Base-by-base conservation (phyloP, 495 filamentous ascomycete species). In the Penicillium chermesinum region DNA sequence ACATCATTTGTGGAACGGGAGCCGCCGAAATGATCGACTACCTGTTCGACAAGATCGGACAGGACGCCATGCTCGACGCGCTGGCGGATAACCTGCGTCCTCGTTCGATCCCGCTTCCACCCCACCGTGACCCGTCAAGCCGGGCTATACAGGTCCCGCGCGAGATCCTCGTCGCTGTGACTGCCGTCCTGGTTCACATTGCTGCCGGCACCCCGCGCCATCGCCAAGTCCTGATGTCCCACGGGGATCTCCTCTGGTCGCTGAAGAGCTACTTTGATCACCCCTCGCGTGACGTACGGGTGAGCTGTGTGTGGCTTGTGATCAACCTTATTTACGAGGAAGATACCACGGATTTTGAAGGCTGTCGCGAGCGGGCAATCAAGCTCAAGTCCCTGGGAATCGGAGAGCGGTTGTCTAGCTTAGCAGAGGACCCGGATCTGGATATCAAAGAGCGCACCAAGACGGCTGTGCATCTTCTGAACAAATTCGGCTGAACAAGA, bases 361-460 rank as follows among this genome's bases (percentile, higher is more conserved):
- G 73, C 5, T 85, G 84, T 49, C 71, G 75, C 36, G 71, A 81
- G 50, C 79, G 93, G 18, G 85, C 84, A 2, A 52, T 59, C 12
- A 81, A 86, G 59, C 70, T 98, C 46, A 76, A 78, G 62, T 75
- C 79, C 32, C 57, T 94, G 19, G 90, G 91, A 0, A 83, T 94
- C 37, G 60, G 80, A 40, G 73, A 81, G 18, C 83, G 79, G 50
- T 70, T 93, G 36, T 71, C 81, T 53, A 72, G 63, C 34, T 66
- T 95, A 44, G 69, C 82, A 55, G 65, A 81, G 17, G 91, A 97
- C 69, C 64, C 67, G n/a, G 88, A 94, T 55, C 61, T 89, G 48
- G 89, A 95, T 66, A 84, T 94, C 8, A 75, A 81, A 44, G 88
- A 97, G 67, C 71, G 87, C 41, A 88, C 86, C 8, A 95, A 88